Evolutionary conservation across 2,329 filamentous ascomycete species (phyloP).

Genomic region (Botryosphaeria dothidea): DNA sequence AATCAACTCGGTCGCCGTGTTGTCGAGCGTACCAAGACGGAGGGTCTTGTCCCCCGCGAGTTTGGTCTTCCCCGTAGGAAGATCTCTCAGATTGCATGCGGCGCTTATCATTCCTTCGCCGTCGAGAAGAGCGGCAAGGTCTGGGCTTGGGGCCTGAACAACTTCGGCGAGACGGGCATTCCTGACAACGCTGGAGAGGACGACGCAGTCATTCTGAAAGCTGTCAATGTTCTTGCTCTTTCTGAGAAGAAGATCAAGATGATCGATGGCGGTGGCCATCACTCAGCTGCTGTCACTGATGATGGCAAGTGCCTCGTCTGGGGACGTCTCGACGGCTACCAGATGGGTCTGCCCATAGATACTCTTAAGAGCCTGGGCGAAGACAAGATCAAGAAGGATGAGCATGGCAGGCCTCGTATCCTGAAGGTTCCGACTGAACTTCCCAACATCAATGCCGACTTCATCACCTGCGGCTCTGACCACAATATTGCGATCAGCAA

Average conservation of each 20-base stretch:
- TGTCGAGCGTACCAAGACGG: constrained; percentile 59
- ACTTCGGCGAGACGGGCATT: constrained; percentile 78
- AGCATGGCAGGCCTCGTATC: constrained; percentile 67
- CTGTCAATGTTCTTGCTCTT: constrained; percentile 64
- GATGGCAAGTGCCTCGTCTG: constrained; percentile 59
- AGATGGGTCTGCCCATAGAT: constrained; percentile 47
- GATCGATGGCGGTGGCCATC: constrained; percentile 73
- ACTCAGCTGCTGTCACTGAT: constrained; percentile 63
- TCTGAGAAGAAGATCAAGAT: constrained; percentile 63
- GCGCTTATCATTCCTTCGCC: constrained; percentile 81
- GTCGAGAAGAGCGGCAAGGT: constrained; percentile 68
- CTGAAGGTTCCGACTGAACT: constrained; percentile 66
- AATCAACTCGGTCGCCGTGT: constrained; percentile 68
- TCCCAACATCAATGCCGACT: constrained; percentile 53
- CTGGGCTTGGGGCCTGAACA: constrained; percentile 85
- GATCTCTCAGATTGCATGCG: constrained; percentile 65
- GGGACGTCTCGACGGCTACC: constrained; percentile 61
- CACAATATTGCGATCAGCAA: constrained; percentile 71
- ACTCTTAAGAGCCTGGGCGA: constrained; percentile 53
- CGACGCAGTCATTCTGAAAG: constrained; percentile 69
- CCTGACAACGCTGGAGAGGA: constrained; percentile 64
- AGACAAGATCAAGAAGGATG: constrained; percentile 64
- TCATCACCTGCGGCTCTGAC: constrained; percentile 67
- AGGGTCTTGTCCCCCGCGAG: constrained; percentile 57
- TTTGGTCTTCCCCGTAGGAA: constrained; percentile 57